Evolutionary conservation across 1,139 yeast species (phyloP).

Genomic region (Geotrichum candidum): DNA sequence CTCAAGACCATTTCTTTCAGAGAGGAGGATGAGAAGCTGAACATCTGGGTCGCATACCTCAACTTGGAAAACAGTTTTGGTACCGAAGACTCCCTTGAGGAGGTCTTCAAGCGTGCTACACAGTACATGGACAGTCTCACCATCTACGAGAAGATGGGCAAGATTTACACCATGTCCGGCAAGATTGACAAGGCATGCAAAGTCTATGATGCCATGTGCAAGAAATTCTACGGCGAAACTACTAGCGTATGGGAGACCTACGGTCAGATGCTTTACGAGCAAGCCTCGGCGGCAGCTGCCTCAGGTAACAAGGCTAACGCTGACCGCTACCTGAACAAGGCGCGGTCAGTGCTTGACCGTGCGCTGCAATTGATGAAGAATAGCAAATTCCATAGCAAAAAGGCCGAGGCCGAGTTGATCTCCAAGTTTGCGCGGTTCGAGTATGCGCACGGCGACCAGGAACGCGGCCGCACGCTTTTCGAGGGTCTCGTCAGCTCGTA

Average conservation of each 20-base stretch:
- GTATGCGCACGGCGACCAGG: constrained; percentile 79
- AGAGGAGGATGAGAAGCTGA: constrained; percentile 88
- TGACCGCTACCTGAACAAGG: constrained; percentile 4
- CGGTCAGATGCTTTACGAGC: constrained; percentile 67
- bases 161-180: constrained; percentile 61
- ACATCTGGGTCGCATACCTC: constrained; percentile 91
- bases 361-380: constrained; percentile 12
- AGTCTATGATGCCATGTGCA: constrained; percentile 59
- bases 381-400: constrained; percentile 6
- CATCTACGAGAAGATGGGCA: constrained; percentile 74
- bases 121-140: constrained; percentile 85
- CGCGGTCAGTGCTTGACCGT: constrained; percentile 14
- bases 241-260: constrained; percentile 69
- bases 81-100: constrained; percentile 71
- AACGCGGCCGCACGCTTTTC: constrained; percentile 89
- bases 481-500: constrained; percentile 89
- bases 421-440: constrained; percentile 87
- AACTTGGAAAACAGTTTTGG: constrained; percentile 95
- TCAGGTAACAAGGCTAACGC: constrained; percentile 3
- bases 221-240: constrained; percentile 67
- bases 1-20: constrained; percentile 82
- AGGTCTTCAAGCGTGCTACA: constrained; percentile 72
- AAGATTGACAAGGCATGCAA: constrained; percentile 64
- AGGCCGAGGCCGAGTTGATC: constrained; percentile 31
- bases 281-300: constrained; percentile 23